Evolutionary conservation across 805 yeast species (phyloP), one percentile per base, ranked within the genome.

Genomic region (Saccharomycopsis guyanensis): DNA sequence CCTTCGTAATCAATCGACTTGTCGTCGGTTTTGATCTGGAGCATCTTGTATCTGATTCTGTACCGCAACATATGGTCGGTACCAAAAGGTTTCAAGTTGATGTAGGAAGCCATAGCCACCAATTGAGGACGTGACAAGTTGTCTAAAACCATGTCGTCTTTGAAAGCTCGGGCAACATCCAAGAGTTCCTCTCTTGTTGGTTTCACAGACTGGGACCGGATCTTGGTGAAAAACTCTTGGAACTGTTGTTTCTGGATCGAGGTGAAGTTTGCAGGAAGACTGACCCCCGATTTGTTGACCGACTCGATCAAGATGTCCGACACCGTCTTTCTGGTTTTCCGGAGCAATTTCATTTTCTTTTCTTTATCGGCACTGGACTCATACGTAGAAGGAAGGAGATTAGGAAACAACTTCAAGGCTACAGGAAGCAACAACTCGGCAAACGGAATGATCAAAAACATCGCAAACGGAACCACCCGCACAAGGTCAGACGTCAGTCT

Each of bases 1-100:
- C 97, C 97, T 68, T 91, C 98, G 62, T 86, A 87, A 58, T 85
- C 94, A 53, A 91, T 86, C 35, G 89, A 81, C 56, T 82, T 77
- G 63, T 91, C 98, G 65, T 91, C 98, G 59, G 82, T 82, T 63
- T 88, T 91, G 68, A 89, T 85, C 59, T 85, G 88, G 55, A 91
- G 73, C 78, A 93, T 75, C 60, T 84, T 80, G 68, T 88, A 89
- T 66, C 98, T 82, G 58, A 91, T 88, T 63, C 89, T 83, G 68
- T 93, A 93, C 59, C 98, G 82, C 58, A 93, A 69, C 63, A 93
- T 85, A 56, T 78, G 79, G 63, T 91, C 96, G 3, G 96, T 84
- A 29, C 98, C 98, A 62, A 84, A 91, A 1, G 97, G 94, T 60
- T 86, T 83, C 55, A 91, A 66, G 56, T 86, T 84, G 78, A 91